A percentile compares a stretch with the other conserved stretches of the same genome.
Conservation (phyloP, 2,329 filamentous ascomycete species). For the Neofusicoccum laricinum region DNA sequence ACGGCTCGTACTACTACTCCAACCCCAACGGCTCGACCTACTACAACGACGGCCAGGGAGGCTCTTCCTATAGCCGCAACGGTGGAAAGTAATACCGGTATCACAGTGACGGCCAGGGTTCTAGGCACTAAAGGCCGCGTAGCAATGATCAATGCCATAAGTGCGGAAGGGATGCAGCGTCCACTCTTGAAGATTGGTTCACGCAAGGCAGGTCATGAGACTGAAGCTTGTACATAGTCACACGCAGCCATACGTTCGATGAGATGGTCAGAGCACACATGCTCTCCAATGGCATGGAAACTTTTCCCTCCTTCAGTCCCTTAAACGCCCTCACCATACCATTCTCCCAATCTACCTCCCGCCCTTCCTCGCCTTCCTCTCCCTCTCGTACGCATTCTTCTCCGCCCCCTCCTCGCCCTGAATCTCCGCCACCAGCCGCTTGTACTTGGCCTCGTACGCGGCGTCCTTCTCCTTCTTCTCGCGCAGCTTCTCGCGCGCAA, state of each 20-base stretch:
- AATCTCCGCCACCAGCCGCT: conserved; percentile 87
- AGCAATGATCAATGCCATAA: not conserved
- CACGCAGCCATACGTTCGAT: too few relatives aligned
- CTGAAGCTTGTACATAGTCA: too few relatives aligned
- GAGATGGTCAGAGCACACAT: too few relatives aligned
- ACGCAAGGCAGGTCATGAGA: too few relatives aligned
- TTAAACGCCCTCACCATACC: not conserved
- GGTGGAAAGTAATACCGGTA: not conserved
- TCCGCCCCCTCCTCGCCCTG: conserved; percentile 89
- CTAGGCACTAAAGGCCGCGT: not conserved
- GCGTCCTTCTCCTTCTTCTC: conserved; percentile 92
- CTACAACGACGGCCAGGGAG: conserved; percentile 35
- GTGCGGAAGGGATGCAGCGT: not conserved
- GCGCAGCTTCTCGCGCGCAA: conserved; percentile 83
- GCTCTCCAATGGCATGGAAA: not conserved
- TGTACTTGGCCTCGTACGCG: conserved; percentile 96
- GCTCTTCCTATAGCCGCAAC: conserved; percentile 26
- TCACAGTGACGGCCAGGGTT: not conserved
- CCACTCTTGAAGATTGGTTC: too few relatives aligned
- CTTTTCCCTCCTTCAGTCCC: not conserved
- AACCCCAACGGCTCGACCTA: conserved; percentile 40
- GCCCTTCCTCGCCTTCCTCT: conserved; percentile 72
- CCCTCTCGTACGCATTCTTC: conserved; percentile 83
- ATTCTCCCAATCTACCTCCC: not conserved
- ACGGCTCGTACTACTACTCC: conserved; percentile 37